Evolutionary conservation across 352 stramenopile genomes (phyloP).

Genomic region (Phytophthora lateralis): DNA sequence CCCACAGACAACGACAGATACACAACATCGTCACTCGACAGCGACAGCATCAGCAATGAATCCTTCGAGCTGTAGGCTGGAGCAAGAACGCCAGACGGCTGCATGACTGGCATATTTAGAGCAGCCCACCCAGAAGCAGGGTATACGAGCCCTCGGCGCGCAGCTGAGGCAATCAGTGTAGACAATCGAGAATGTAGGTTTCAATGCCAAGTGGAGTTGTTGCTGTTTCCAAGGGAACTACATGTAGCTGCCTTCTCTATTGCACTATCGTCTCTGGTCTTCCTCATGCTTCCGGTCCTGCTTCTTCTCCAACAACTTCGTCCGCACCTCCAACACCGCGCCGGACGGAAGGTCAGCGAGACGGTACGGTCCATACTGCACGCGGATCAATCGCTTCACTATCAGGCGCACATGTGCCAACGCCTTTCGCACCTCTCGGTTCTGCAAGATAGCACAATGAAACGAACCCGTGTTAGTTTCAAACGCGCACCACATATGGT

Average conservation of each 20-base stretch:
- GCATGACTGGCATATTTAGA: conserved; percentile 9
- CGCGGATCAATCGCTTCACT: conserved; percentile 89
- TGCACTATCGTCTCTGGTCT: conserved; percentile 26
- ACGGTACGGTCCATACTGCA: conserved; percentile 90
- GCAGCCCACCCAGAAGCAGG: conserved; percentile 15
- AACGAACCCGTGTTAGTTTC: not conserved
- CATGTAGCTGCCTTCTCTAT: not conserved
- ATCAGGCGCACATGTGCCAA: conserved; percentile 85
- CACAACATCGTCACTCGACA: conserved; percentile 31
- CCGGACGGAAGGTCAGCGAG: conserved; percentile 78
- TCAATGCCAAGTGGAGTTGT: conserved; percentile 4
- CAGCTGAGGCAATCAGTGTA: conserved; percentile 29
- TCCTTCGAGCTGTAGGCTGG: conserved; percentile 72
- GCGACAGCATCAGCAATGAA: conserved; percentile 44
- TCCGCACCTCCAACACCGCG: conserved; percentile 75
- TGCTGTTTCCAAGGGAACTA: not conserved
- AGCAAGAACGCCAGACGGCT: conserved; percentile 6
- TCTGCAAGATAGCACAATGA: conserved; percentile 45
- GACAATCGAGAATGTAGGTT: conserved; percentile 28
- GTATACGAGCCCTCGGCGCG: conserved; percentile 19
- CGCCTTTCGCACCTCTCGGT: conserved; percentile 91
- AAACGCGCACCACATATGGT: not conserved
- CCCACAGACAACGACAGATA: conserved; percentile 47
- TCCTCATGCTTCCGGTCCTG: conserved; percentile 19
- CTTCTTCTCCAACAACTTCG: conserved; percentile 59